These are phyloP conservation scores for Pichia sporocuriosa DNA, from an alignment of 805 yeast species.

Conservation along the genomic window DNA sequence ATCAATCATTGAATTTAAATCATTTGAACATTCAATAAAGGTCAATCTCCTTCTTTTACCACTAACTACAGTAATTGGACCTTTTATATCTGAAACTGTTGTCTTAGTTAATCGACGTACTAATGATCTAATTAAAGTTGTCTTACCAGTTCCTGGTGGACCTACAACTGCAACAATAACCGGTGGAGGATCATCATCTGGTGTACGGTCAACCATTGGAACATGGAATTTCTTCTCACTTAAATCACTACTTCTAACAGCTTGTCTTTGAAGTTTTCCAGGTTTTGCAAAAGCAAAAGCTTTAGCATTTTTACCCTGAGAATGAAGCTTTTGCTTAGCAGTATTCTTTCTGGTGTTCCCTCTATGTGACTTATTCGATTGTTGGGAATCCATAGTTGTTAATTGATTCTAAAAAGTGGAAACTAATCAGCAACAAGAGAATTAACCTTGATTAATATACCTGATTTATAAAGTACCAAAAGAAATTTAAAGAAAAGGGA, in stretches of 20 bases:
- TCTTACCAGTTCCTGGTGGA: constrained; percentile 97
- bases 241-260: constrained; percentile 75
- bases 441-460: too few relatives aligned
- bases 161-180: constrained; percentile 95
- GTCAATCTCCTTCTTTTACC: constrained; percentile 92
- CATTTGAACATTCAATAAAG: constrained; percentile 87
- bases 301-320: constrained; percentile 78
- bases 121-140: constrained; percentile 84
- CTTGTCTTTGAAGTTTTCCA: constrained; percentile 75
- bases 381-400: constrained; percentile 20
- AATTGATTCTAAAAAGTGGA: background rate
- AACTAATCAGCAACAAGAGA: too few relatives aligned
- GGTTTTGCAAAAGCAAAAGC: constrained; percentile 84
- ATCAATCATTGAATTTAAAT: constrained; percentile 92
- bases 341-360: constrained; percentile 45
- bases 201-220: constrained; percentile 96
- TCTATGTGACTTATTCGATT: constrained; percentile 71
- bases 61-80: constrained; percentile 94
- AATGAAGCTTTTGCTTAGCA: constrained; percentile 81
- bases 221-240: constrained; percentile 85
- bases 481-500: too few relatives aligned
- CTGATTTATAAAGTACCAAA: background rate
- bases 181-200: constrained; percentile 97
- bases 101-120: constrained; percentile 86
- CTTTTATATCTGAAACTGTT: constrained; percentile 76